Evolutionary conservation across 1,139 yeast genomes (phyloP).

Genomic region (Hyphopichia burtonii): DNA sequence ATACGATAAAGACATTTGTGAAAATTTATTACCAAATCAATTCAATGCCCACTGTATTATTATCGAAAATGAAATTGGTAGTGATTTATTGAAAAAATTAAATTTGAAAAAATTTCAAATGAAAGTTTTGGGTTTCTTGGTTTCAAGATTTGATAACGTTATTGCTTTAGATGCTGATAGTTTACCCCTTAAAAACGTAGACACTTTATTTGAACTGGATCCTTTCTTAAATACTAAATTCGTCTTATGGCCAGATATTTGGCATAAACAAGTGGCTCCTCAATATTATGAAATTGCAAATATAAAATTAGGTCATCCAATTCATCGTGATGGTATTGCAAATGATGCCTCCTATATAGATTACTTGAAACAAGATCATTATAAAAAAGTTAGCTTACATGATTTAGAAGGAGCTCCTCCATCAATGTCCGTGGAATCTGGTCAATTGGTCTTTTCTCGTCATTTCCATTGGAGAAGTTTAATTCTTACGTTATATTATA

Average conservation of each 20-base stretch:
- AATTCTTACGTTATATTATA: slow-evolving; percentile 33
- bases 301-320: slow-evolving; percentile 27
- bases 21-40: slow-evolving; percentile 22
- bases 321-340: slow-evolving; percentile 27
- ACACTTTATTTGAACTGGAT: slow-evolving; percentile 22
- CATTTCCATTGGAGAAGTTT: slow-evolving; percentile 28
- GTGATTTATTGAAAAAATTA: slow-evolving; percentile 15
- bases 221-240: slow-evolving; percentile 29
- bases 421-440: slow-evolving; percentile 31
- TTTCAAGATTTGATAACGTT: slow-evolving; percentile 34
- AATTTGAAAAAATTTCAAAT: slow-evolving; percentile 25
- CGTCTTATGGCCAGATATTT: slow-evolving; percentile 40
- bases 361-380: slow-evolving; percentile 17
- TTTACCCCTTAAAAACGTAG: slow-evolving; percentile 33
- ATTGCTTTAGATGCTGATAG: slow-evolving; percentile 37
- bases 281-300: slow-evolving; percentile 34
- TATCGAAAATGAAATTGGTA: slow-evolving; percentile 26
- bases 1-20: slow-evolving; percentile 29
- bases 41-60: slow-evolving; percentile 33
- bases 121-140: slow-evolving; percentile 32
- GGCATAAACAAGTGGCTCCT: slow-evolving; percentile 39
- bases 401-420: slow-evolving; percentile 34
- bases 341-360: slow-evolving; percentile 24
- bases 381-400: slow-evolving; percentile 25
- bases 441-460: slow-evolving; percentile 37